phyloP scores from a whole-genome alignment of 805 yeast genomes.

The Candida maris region DNA sequence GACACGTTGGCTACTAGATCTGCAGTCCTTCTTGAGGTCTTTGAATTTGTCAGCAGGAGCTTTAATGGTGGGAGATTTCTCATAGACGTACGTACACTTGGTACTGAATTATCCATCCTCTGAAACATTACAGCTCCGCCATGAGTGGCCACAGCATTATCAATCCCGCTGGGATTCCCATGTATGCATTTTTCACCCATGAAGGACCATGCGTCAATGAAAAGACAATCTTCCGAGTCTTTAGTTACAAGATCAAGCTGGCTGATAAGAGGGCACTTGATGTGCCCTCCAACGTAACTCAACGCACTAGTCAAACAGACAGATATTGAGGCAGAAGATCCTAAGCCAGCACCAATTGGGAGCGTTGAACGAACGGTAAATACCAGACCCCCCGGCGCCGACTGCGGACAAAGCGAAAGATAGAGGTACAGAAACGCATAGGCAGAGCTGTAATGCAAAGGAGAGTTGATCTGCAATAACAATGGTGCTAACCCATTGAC shows the following conservation, averaged over 20 bases:
- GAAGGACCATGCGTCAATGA: constrained; percentile 82
- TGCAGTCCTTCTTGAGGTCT: constrained; percentile 84
- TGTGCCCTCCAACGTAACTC: constrained; percentile 54
- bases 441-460: constrained; percentile 73
- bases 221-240: constrained; percentile 43
- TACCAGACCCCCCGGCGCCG: constrained; percentile 44
- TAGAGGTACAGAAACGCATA: constrained; percentile 80
- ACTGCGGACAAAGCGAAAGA: constrained; percentile 48
- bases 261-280: constrained; percentile 36
- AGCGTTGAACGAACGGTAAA: constrained; percentile 76
- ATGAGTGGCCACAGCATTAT: constrained; percentile 90
- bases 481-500: constrained; percentile 44
- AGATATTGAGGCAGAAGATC: constrained; percentile 87
- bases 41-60: constrained; percentile 77
- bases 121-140: constrained; percentile 96
- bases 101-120: constrained; percentile 52
- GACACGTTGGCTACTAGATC: constrained; percentile 76
- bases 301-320: constrained; percentile 81
- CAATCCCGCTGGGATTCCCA: constrained; percentile 96
- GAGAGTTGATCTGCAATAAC: constrained; percentile 44
- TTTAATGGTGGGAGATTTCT: constrained; percentile 70
- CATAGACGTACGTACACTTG: constrained; percentile 64
- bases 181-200: constrained; percentile 94
- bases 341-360: constrained; percentile 96
- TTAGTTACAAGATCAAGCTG: constrained; percentile 33